Conservation (phyloP, 192 early-diverging fungal species). For the Backusella tuberculispora region DNA sequence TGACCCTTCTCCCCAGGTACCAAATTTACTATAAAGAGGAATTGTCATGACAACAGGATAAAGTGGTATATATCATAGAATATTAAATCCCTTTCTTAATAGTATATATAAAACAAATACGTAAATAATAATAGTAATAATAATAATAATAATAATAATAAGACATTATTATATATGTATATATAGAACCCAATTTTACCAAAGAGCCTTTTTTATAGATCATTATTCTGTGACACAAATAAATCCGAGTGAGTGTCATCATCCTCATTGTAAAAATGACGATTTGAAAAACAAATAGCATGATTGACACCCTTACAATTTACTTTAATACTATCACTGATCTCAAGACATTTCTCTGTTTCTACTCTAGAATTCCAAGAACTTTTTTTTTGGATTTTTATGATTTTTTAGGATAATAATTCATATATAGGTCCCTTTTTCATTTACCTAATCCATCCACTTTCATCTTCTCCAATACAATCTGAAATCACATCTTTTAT, state of each 20-base stretch:
- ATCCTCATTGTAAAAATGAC: background rate
- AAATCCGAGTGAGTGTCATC: background rate
- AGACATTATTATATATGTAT: too few relatives aligned
- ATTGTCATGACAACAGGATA: too few relatives aligned
- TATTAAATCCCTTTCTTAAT: too few relatives aligned
- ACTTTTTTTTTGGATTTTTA: background rate
- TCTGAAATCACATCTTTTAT: constrained; percentile 5
- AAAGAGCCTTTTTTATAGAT: background rate
- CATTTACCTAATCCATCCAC: constrained; percentile 2
- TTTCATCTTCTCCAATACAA: background rate
- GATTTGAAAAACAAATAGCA: background rate
- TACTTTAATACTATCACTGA: background rate
- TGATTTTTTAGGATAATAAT: too few relatives aligned
- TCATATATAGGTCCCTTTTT: too few relatives aligned
- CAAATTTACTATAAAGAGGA: too few relatives aligned
- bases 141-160: too few relatives aligned
- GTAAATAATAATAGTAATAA: too few relatives aligned
- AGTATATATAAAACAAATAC: too few relatives aligned
- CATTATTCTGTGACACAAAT: background rate
- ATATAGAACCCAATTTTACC: too few relatives aligned
- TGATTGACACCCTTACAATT: background rate
- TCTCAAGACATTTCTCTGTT: background rate
- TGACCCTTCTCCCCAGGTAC: too few relatives aligned
- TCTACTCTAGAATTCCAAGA: background rate
- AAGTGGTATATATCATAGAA: too few relatives aligned